Evolutionary conservation across 2,329 filamentous ascomycete species (phyloP).

Genomic region (Paecilomyces fulvus): DNA sequence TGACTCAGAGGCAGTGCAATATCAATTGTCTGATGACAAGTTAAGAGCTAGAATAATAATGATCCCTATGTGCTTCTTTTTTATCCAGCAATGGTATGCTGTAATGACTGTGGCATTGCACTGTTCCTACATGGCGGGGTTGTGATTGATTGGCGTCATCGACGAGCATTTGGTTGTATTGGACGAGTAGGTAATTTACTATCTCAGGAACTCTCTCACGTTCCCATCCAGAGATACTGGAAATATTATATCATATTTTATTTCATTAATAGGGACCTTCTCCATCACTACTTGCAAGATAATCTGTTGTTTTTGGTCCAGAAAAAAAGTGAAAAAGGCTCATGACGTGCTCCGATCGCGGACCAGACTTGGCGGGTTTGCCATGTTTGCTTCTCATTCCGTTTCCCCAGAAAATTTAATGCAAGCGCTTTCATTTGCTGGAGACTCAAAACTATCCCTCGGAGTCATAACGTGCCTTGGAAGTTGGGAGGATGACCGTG

Average conservation of each 20-base stretch:
- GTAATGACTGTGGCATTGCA: not conserved
- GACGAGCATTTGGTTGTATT: not conserved
- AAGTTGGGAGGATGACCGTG: not conserved
- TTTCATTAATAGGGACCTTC: not conserved
- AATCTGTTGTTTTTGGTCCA: not conserved
- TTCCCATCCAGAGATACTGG: not conserved
- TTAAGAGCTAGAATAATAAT: not conserved
- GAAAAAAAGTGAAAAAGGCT: not conserved
- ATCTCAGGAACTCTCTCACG: too few species aligned
- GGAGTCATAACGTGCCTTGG: not conserved
- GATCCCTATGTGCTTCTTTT: not conserved
- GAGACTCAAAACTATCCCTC: not conserved
- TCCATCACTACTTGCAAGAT: not conserved
- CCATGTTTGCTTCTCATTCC: conserved; percentile 2
- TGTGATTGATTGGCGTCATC: not conserved
- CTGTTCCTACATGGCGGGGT: not conserved
- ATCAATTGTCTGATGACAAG: not conserved
- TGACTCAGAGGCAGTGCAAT: not conserved
- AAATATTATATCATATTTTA: not conserved
- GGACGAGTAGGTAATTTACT: not conserved
- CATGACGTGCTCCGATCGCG: conserved; percentile 4
- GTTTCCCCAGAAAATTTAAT: conserved; percentile 7
- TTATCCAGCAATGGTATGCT: not conserved
- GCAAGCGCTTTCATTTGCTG: conserved; percentile 6
- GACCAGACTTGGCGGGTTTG: conserved; percentile 1